Evolutionary conservation across 257 asterid genomes (phyloP), one percentile per base, ranked within the genome.

Genomic region (Solanum chmielewskii): DNA sequence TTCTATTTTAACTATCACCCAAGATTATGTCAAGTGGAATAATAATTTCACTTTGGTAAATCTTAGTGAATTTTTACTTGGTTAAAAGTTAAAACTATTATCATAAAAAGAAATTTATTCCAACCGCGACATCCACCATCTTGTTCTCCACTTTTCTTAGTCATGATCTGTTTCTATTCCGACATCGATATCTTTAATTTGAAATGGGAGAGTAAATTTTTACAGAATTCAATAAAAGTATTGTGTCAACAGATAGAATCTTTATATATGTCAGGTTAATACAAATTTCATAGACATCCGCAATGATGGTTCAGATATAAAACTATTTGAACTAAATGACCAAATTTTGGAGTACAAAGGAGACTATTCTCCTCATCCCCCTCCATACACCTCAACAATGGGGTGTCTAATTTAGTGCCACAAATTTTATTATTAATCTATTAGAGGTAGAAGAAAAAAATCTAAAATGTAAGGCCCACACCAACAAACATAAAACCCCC

Each of bases 331-430:
- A 6, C 6, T 41, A 71, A 74, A 83, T 45, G 37, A 31, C 10
- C 12, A 69, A 73, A 44, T 56, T n/a, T 7, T 60, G 21, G 27
- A 68, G 25, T 27, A 44, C 8, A 66, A 33, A 41, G 29, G 80
- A n/a, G 16, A 44, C 80, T 27, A 39, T 35, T 85, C 68, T 85
- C 83, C 12, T 7, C 60, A 11, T 29, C 52, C 56, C 56, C 12
- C 33, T 11, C 12, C 23, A 31, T 81, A 69, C 15, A 64, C 83
- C 75, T 77, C 83, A 70, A 68, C 88, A 42, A 56, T 85, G 62
- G 80, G 85, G 73, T 86, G 88, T 88, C 87, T 59, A 25, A 84
- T 75, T 88, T 83, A 86, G 77, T 42, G 83, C 87, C 89, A 88
- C 66, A 70, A 78, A 31, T 88, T 56, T 14, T 83, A 86, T 71